Percentiles rank a stretch among this genome's conserved stretches.
Conservation (phyloP, 2,329 filamentous ascomycete genomes). For the Calonectria hongkongensis region DNA sequence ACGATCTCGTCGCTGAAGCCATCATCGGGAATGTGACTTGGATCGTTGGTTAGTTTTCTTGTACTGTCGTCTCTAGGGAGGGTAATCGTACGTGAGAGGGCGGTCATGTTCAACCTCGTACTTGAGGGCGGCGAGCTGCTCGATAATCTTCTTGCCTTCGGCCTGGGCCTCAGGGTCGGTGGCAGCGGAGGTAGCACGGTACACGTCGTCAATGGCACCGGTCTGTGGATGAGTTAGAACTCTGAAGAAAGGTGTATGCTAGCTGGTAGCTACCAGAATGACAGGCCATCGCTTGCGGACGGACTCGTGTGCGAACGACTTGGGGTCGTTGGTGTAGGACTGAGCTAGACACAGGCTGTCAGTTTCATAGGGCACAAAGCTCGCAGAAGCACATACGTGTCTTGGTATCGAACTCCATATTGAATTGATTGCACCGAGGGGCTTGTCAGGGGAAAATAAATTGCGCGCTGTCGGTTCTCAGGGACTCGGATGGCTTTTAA, state of each 20-base stretch:
- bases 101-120: conserved; percentile 96
- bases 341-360: conserved; percentile 71
- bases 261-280: conserved; percentile 81
- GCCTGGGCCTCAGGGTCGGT: conserved; percentile 78
- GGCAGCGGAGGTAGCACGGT: conserved; percentile 79
- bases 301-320: conserved; percentile 90
- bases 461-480: conserved; percentile 33
- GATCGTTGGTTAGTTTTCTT: conserved; percentile 37
- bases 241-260: neutral
- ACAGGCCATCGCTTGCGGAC: conserved; percentile 93
- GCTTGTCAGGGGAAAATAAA: conserved; percentile 15
- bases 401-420: conserved; percentile 85
- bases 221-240: conserved; percentile 73
- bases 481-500: conserved; percentile 38
- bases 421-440: conserved; percentile 28
- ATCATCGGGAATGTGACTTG: conserved; percentile 84
- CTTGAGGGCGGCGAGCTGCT: conserved; percentile 87
- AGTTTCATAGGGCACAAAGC: conserved; percentile 33
- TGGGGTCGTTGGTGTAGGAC: conserved; percentile 86
- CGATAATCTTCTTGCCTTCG: conserved; percentile 91
- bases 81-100: conserved; percentile 78
- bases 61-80: neutral
- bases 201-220: conserved; percentile 94
- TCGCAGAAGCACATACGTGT: conserved; percentile 72
- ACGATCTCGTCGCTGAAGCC: conserved; percentile 86